Evolutionary conservation across 164 flowering plant genomes (phyloP).

Genomic region (Nelumbo lutea): DNA sequence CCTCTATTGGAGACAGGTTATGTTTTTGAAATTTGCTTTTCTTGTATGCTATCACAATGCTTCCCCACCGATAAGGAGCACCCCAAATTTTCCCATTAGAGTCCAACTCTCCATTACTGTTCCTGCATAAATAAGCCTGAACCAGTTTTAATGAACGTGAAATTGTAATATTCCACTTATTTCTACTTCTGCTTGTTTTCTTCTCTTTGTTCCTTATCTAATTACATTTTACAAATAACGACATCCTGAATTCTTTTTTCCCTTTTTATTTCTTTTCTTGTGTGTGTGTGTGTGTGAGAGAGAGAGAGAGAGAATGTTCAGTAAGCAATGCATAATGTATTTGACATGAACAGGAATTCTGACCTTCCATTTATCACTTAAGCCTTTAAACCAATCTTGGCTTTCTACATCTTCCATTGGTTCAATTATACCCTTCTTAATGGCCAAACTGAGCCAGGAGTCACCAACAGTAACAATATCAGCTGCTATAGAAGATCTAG

Average conservation of each 20-base stretch:
- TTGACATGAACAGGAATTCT: not conserved
- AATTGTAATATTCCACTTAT: not conserved
- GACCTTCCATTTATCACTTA: slow-evolving; percentile 89
- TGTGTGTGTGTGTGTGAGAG: no score
- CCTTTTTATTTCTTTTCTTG: no score
- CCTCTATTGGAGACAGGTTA: slow-evolving; percentile 79
- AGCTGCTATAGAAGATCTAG: slow-evolving; percentile 60
- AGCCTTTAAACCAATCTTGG: slow-evolving; percentile 67
- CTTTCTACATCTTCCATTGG: slow-evolving; percentile 59
- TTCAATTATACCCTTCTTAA: slow-evolving; percentile 60
- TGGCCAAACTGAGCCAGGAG: slow-evolving; percentile 76
- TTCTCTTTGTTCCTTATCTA: no score
- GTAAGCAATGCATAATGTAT: not conserved
- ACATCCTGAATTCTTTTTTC: no score
- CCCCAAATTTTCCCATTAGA: slow-evolving; percentile 76
- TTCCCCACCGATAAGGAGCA: slow-evolving; percentile 95
- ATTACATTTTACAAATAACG: no score
- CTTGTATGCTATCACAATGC: slow-evolving; percentile 93
- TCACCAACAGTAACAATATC: slow-evolving; percentile 83
- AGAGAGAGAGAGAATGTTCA: not conserved
- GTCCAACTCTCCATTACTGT: slow-evolving; percentile 57
- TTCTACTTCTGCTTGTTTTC: no score
- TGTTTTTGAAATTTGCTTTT: slow-evolving; percentile 66
- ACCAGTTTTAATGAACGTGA: slow-evolving; percentile 25
- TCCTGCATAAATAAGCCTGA: slow-evolving; percentile 89